These are phyloP conservation scores for Malassezia obtusa DNA, from an alignment of 1,284 basidiomycete genomes.

Conservation along the genomic window DNA sequence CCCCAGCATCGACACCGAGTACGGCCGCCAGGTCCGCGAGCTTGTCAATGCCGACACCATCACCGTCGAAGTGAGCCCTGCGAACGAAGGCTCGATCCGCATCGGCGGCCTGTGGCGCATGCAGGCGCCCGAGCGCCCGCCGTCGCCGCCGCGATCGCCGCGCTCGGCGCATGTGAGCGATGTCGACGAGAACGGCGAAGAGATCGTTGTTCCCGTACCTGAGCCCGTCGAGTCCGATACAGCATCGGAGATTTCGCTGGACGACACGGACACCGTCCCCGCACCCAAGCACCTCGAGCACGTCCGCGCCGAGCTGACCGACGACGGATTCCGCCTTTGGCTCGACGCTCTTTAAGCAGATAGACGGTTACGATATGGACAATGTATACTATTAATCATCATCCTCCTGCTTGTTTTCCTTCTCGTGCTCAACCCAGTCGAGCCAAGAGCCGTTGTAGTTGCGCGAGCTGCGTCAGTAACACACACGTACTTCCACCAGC, in stretches of 20 bases:
- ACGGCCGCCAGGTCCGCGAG: conserved; percentile 8
- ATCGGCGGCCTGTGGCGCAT: conserved; percentile 10
- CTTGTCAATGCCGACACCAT: conserved; percentile 1
- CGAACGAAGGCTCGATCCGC: conserved; percentile 7
- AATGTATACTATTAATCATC: conserved; percentile 15
- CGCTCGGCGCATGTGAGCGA: conserved; percentile 15
- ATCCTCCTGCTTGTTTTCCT: conserved; percentile 47
- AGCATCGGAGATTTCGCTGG: neutral
- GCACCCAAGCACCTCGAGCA: neutral
- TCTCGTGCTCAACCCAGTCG: conserved; percentile 67
- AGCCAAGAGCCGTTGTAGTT: conserved; percentile 90
- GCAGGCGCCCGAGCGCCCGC: neutral
- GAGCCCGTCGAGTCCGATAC: no score
- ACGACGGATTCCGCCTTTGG: conserved; percentile 12
- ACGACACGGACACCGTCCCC: neutral
- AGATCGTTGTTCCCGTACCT: neutral
- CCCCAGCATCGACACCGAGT: conserved; percentile 6
- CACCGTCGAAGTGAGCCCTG: neutral
- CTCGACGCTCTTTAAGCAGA: neutral
- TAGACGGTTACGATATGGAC: neutral
- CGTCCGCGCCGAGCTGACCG: conserved; percentile 14
- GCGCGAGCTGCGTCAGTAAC: conserved; percentile 53
- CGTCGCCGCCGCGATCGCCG: conserved; percentile 3
- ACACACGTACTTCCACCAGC: conserved; percentile 65
- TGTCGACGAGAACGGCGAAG: conserved; percentile 13